phyloP scores from a whole-genome alignment of 768 basidiomycete species.

The Dacryopinax primogenitus region DNA sequence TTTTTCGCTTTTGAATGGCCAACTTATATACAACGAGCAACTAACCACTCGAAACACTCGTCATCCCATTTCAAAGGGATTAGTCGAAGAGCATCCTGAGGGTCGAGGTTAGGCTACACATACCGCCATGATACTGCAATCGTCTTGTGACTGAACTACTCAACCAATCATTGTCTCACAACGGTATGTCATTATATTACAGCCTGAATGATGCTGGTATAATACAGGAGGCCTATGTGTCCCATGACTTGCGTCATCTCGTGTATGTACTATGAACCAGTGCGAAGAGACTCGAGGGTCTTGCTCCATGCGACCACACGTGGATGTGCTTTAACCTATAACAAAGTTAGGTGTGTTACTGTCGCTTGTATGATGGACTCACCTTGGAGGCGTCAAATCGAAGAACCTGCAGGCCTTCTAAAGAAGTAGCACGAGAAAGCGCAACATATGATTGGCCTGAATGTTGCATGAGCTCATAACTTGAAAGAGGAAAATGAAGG shows the following conservation, averaged over 20 bases:
- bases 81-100: no score
- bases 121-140: no score
- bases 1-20: no score
- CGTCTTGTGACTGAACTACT: no score
- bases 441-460: slow-evolving; percentile 84
- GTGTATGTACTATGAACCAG: not conserved
- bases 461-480: not conserved
- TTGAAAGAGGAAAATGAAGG: not conserved
- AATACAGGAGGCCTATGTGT: not conserved
- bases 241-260: not conserved
- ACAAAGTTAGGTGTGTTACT: not conserved
- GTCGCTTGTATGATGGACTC: slow-evolving; percentile 3
- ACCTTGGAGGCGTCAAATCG: slow-evolving; percentile 68
- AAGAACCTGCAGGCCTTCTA: slow-evolving; percentile 75
- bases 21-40: no score
- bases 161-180: no score
- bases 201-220: not conserved
- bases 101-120: no score
- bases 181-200: no score
- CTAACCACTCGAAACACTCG: no score
- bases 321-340: slow-evolving; percentile 55
- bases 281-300: slow-evolving; percentile 36
- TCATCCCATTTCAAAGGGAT: no score
- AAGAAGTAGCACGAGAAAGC: slow-evolving; percentile 72
- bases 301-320: slow-evolving; percentile 62